phyloP scores from a whole-genome alignment of 345 rosid species.

The Psidium friedrichsthalianum region DNA sequence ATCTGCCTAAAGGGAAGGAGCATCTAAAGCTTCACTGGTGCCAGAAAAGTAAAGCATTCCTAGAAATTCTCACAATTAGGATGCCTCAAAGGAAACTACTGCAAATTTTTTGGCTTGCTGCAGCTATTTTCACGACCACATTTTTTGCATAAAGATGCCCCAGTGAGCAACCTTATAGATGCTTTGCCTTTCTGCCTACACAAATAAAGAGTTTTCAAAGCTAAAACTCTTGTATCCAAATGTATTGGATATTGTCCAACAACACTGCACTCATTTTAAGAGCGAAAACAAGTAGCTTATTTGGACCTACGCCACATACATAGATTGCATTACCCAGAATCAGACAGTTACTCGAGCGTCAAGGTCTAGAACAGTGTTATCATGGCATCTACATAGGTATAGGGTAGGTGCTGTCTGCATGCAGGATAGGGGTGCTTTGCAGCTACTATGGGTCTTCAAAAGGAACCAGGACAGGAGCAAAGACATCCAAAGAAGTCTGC shows the following conservation, averaged over 20 bases:
- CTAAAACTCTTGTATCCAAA: neutral
- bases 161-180: neutral
- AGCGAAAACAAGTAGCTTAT: neutral
- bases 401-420: neutral
- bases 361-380: neutral
- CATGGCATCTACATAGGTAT: neutral
- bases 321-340: neutral
- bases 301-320: neutral
- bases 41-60: neutral
- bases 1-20: neutral
- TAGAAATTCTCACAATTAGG: neutral
- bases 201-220: neutral
- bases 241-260: neutral
- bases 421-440: neutral
- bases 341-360: neutral
- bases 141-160: neutral
- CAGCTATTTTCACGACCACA: neutral
- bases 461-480: neutral
- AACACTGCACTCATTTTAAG: neutral
- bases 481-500: neutral
- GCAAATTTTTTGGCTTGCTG: neutral
- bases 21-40: neutral
- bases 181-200: neutral
- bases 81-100: neutral
- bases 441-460: neutral